Evolutionary conservation across 1,284 basidiomycete genomes (phyloP).

Genomic region (Fomitiporia mediterranea): DNA sequence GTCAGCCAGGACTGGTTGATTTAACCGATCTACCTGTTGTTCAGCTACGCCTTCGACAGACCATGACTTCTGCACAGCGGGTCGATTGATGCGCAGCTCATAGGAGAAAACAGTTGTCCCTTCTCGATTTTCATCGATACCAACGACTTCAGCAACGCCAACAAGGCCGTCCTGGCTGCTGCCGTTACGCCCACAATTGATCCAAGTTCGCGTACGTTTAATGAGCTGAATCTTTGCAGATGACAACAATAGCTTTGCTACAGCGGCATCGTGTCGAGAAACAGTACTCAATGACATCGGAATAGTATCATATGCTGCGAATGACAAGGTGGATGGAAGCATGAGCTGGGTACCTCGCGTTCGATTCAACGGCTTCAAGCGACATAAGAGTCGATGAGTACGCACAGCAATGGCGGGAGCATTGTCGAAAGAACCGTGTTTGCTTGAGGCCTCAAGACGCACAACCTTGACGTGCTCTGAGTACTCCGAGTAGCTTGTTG

Average conservation of each 20-base stretch:
- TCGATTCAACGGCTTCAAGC: not conserved
- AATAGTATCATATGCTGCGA: constrained; percentile 39
- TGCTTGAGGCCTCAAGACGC: not conserved
- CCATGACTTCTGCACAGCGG: constrained; percentile 31
- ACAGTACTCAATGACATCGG: constrained; percentile 37
- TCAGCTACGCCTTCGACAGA: constrained; percentile 25
- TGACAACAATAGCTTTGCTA: constrained; percentile 34
- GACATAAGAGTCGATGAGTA: constrained; percentile 21
- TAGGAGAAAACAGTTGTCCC: constrained; percentile 27
- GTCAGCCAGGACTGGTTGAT: constrained; percentile 1
- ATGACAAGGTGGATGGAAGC: constrained; percentile 34
- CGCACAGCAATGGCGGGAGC: constrained; percentile 4
- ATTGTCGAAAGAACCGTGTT: not conserved
- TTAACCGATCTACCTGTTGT: constrained; percentile 26
- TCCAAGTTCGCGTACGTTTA: constrained; percentile 33
- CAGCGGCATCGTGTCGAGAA: constrained; percentile 35
- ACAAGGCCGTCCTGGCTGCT: constrained; percentile 27
- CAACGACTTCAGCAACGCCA: constrained; percentile 25
- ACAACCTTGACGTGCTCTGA: constrained; percentile 1
- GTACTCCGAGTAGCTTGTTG: not conserved
- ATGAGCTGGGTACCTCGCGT: constrained; percentile 31
- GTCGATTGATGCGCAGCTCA: constrained; percentile 27
- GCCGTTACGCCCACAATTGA: constrained; percentile 25
- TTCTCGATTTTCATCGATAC: constrained; percentile 26
- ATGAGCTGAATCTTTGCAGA: constrained; percentile 37